phyloP scores from a whole-genome alignment of 164 flowering plant species.

The Akebia trifoliata region DNA sequence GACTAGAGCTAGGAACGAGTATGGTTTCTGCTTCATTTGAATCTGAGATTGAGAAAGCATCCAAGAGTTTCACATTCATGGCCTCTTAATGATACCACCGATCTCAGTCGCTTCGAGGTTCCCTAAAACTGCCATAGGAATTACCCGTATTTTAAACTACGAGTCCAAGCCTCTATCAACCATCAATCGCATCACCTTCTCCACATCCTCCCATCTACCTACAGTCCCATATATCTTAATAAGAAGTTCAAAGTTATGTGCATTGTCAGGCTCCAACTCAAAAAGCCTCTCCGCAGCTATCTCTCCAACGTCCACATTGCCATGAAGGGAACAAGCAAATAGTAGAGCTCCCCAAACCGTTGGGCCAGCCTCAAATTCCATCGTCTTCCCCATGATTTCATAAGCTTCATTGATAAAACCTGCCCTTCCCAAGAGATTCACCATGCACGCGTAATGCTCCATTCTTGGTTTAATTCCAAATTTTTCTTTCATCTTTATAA shows the following conservation, averaged over 20 bases:
- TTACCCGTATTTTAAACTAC: background rate
- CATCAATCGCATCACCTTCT: slow-evolving; percentile 54
- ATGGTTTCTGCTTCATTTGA: too few relatives aligned
- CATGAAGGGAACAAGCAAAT: slow-evolving; percentile 63
- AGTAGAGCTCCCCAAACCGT: slow-evolving; percentile 90
- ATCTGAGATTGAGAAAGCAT: too few relatives aligned
- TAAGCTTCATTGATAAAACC: slow-evolving; percentile 62
- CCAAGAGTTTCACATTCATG: too few relatives aligned
- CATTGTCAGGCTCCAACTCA: slow-evolving; percentile 85
- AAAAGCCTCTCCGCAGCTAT: slow-evolving; percentile 59
- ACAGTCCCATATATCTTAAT: slow-evolving; percentile 54
- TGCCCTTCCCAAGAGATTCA: slow-evolving; percentile 70
- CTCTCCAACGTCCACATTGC: slow-evolving; percentile 57
- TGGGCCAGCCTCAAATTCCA: slow-evolving; percentile 66
- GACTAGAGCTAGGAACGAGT: too few relatives aligned
- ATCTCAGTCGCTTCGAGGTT: too few relatives aligned
- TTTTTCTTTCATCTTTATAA: slow-evolving; percentile 38
- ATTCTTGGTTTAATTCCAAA: slow-evolving; percentile 46
- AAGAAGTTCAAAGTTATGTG: slow-evolving; percentile 64
- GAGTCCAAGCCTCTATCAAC: slow-evolving; percentile 57
- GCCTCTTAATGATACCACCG: too few relatives aligned
- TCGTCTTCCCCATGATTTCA: slow-evolving; percentile 33
- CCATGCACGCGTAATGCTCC: slow-evolving; percentile 88
- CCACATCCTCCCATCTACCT: slow-evolving; percentile 56
- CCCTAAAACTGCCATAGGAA: too few relatives aligned